A percentile compares a stretch with the other conserved stretches of the same genome.
Evolutionary conservation across 176 grass and related monocot genomes (phyloP).

Genomic region (Paspalum vaginatum): DNA sequence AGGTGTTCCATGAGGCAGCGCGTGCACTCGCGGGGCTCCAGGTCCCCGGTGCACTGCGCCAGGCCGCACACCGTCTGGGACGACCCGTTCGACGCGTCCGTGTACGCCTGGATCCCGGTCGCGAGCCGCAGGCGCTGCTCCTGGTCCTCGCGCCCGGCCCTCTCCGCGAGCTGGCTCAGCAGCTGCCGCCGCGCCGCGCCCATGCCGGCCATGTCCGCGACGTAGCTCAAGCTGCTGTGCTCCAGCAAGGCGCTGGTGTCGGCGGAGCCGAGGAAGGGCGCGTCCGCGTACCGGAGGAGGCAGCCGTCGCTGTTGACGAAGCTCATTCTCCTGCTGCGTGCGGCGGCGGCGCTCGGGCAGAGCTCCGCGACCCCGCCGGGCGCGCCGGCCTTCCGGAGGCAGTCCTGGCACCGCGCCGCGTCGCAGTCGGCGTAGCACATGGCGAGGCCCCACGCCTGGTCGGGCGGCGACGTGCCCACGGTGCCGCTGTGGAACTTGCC

Average conservation of each 20-base stretch:
- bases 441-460: constrained; percentile 38
- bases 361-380: neutral
- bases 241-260: neutral
- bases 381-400: constrained; percentile 22
- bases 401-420: constrained; percentile 2
- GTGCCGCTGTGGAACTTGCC: constrained; percentile 27
- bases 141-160: neutral
- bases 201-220: neutral
- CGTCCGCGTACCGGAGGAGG: constrained; percentile 1
- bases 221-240: neutral
- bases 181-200: neutral
- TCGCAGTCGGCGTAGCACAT: constrained; percentile 42
- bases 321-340: neutral
- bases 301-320: neutral
- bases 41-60: constrained; percentile 45
- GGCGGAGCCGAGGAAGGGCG: constrained; percentile 15
- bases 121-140: neutral
- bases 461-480: neutral
- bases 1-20: constrained; percentile 14
- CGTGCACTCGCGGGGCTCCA: neutral
- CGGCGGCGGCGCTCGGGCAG: neutral
- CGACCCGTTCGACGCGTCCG: too few relatives aligned
- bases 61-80: constrained; percentile 16
- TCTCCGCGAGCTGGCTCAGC: neutral
- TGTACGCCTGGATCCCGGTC: neutral